Percentiles rank a stretch among this genome's conserved stretches.
Conservation (phyloP, 805 yeast species). For the Metschnikowia cubensis region DNA sequence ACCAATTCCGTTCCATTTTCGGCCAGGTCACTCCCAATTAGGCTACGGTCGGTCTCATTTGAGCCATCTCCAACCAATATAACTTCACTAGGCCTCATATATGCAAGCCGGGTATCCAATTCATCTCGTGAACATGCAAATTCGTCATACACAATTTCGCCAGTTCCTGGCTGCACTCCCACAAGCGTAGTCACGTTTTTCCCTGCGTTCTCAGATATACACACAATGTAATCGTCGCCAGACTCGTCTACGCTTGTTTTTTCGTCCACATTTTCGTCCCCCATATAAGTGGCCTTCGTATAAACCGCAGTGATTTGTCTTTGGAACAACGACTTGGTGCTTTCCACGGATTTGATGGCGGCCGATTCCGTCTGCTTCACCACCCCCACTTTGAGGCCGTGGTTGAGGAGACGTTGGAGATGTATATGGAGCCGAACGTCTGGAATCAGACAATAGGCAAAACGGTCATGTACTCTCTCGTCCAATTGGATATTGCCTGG, state of each 20-base stretch:
- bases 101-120: constrained; percentile 68
- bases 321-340: constrained; percentile 52
- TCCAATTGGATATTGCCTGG: constrained; percentile 63
- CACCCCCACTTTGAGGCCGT: constrained; percentile 80
- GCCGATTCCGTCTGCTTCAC: constrained; percentile 83
- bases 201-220: constrained; percentile 28
- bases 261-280: constrained; percentile 36
- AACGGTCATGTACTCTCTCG: constrained; percentile 47
- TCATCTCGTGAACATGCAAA: constrained; percentile 66
- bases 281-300: constrained; percentile 81
- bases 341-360: constrained; percentile 59
- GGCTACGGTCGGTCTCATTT: constrained; percentile 23
- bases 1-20: too few relatives aligned
- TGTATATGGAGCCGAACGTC: constrained; percentile 70
- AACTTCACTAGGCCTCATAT: constrained; percentile 76
- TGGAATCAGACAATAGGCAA: constrained; percentile 86
- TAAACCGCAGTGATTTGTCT: constrained; percentile 68
- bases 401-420: constrained; percentile 63
- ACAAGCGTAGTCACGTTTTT: constrained; percentile 39
- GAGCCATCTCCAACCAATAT: constrained; percentile 39
- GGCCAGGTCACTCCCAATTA: too few relatives aligned
- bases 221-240: constrained; percentile 40
- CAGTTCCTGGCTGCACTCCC: constrained; percentile 68
- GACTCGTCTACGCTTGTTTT: not conserved
- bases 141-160: constrained; percentile 68